Conservation (phyloP, 1,139 yeast species). For the Meyerozyma carpophila region DNA sequence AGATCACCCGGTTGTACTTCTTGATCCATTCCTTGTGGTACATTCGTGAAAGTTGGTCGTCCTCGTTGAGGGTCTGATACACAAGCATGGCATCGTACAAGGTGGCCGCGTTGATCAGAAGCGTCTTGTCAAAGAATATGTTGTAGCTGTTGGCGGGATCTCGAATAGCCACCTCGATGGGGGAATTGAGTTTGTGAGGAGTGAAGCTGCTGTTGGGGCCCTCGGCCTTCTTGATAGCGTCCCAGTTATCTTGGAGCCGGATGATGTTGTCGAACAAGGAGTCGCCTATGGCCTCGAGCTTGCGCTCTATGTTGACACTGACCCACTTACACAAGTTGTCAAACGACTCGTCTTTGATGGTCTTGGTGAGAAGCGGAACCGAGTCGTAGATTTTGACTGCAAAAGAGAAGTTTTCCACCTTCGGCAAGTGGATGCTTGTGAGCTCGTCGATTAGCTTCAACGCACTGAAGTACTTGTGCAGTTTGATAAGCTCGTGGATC, state of each 20-base stretch:
- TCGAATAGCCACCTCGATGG: constrained; percentile 73
- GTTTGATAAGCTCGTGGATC: constrained; percentile 74
- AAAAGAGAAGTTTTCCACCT: constrained; percentile 71
- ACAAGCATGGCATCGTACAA: constrained; percentile 81
- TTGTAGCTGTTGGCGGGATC: constrained; percentile 45
- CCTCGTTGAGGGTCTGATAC: constrained; percentile 66
- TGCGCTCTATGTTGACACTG: constrained; percentile 56
- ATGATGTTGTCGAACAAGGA: constrained; percentile 51
- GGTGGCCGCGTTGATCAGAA: constrained; percentile 57
- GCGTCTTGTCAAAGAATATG: constrained; percentile 38
- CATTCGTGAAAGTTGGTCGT: constrained; percentile 52
- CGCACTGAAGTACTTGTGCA: constrained; percentile 78
- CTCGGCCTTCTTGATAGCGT: constrained; percentile 23
- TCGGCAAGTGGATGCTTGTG: constrained; percentile 58
- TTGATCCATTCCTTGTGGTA: constrained; percentile 70
- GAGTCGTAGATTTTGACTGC: constrained; percentile 67
- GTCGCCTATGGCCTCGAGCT: constrained; percentile 56
- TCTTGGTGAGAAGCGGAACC: constrained; percentile 69
- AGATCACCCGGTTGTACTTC: constrained; percentile 66
- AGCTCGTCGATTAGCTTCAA: constrained; percentile 77
- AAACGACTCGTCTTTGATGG: constrained; percentile 76
- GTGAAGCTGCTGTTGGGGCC: constrained; percentile 29
- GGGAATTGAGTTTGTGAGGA: constrained; percentile 73
- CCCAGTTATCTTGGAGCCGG: constrained; percentile 58
- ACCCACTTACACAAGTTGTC: constrained; percentile 70